Conservation (phyloP, 441 rosid species). For the Erodium texanum region DNA sequence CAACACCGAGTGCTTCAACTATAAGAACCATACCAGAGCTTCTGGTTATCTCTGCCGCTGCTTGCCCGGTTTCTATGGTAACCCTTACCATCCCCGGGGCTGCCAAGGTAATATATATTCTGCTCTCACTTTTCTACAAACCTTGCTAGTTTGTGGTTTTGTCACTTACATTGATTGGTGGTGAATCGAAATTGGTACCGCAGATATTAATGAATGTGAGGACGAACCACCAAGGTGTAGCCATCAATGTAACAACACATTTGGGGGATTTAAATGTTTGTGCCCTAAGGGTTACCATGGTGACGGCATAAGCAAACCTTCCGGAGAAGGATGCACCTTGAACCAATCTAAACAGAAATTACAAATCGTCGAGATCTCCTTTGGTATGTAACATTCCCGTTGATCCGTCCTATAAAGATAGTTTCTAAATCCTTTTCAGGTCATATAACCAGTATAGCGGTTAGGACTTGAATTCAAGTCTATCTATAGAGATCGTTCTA, state of each 20-base stretch:
- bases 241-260: not conserved
- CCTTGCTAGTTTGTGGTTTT: too few relatives aligned
- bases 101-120: constrained; percentile 29
- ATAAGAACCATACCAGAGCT: not conserved
- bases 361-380: not conserved
- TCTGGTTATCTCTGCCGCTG: constrained; percentile 23
- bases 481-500: too few relatives aligned
- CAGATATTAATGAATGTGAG: constrained; percentile 21
- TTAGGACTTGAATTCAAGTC: too few relatives aligned
- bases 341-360: not conserved
- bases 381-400: not conserved
- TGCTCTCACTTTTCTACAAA: too few relatives aligned
- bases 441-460: too few relatives aligned
- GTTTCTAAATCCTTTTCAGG: too few relatives aligned
- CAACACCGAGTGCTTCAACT: constrained; percentile 13
- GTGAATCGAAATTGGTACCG: not conserved
- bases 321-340: constrained; percentile 6
- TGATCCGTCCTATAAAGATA: too few relatives aligned
- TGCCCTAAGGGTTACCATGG: constrained; percentile 7
- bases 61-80: constrained; percentile 28
- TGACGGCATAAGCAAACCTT: constrained; percentile 1
- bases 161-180: too few relatives aligned
- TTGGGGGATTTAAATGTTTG: not conserved
- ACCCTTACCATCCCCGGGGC: constrained; percentile 27
- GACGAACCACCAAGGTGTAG: not conserved